Conservation (phyloP, 1,284 basidiomycete genomes). For the Ceratobasidium sp. region DNA sequence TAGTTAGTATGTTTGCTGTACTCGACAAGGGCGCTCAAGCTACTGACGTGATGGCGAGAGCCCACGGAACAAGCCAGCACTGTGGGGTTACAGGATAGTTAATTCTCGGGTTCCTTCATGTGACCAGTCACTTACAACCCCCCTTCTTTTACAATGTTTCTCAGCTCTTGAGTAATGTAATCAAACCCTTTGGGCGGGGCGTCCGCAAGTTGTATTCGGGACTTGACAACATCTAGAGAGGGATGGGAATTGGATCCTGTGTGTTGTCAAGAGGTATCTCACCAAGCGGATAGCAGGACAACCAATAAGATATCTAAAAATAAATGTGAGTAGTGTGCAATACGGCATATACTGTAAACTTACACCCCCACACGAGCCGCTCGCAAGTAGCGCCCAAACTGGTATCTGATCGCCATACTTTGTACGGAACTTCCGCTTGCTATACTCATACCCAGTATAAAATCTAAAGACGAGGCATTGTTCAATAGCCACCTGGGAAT, state of each 20-base stretch:
- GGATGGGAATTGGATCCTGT: background rate
- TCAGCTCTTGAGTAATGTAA: conserved; percentile 79
- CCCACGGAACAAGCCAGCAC: conserved; percentile 74
- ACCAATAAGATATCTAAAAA: conserved; percentile 85
- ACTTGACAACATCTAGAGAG: conserved; percentile 84
- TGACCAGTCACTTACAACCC: conserved; percentile 65
- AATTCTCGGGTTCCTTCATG: background rate
- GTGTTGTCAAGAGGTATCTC: conserved; percentile 32
- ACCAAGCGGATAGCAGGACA: conserved; percentile 89
- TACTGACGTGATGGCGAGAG: conserved; percentile 71
- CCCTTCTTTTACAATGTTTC: conserved; percentile 70
- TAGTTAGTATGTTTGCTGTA: background rate
- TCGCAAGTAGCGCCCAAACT: conserved; percentile 86
- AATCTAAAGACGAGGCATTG: conserved; percentile 55
- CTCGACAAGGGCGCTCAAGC: conserved; percentile 18
- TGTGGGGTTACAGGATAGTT: conserved; percentile 45
- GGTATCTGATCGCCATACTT: conserved; percentile 73
- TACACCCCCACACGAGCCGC: conserved; percentile 88
- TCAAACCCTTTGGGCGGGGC: conserved; percentile 81
- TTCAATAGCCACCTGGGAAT: background rate
- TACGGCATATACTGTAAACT: conserved; percentile 46
- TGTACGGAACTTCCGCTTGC: conserved; percentile 76
- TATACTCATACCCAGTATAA: conserved; percentile 71
- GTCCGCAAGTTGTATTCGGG: conserved; percentile 80
- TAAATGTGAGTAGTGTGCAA: background rate